Conservation (phyloP, 805 yeast species). For the Wickerhamomyces bovis region DNA sequence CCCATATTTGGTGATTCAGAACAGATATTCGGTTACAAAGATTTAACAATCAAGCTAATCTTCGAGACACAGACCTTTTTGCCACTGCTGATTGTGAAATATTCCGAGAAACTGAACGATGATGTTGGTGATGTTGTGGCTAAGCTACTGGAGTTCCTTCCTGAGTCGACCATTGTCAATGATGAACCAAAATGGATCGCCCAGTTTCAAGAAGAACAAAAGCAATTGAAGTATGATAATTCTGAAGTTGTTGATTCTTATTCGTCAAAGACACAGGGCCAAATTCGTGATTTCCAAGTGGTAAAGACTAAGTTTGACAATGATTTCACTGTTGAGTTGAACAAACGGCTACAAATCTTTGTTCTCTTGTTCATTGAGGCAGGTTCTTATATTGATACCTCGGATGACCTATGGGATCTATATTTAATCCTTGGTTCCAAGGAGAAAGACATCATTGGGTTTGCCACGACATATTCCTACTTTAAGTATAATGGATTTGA, state of each 20-base stretch:
- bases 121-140: constrained; percentile 55
- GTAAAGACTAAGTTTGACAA: constrained; percentile 37
- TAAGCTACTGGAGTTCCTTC: constrained; percentile 52
- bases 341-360: constrained; percentile 68
- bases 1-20: constrained; percentile 93
- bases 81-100: constrained; percentile 64
- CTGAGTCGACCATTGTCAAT: constrained; percentile 51
- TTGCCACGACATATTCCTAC: constrained; percentile 76
- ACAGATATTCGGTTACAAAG: constrained; percentile 77
- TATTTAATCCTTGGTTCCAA: constrained; percentile 41
- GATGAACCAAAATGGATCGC: constrained; percentile 69
- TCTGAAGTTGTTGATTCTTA: constrained; percentile 30
- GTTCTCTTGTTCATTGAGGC: constrained; percentile 88
- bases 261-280: constrained; percentile 8
- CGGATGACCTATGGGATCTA: constrained; percentile 77
- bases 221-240: constrained; percentile 30
- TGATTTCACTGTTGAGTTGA: constrained; percentile 44
- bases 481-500: constrained; percentile 62
- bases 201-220: constrained; percentile 41
- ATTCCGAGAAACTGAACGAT: constrained; percentile 42
- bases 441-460: constrained; percentile 58
- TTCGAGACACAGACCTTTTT: constrained; percentile 71
- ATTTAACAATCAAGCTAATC: constrained; percentile 56
- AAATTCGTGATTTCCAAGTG: constrained; percentile 41
- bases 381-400: constrained; percentile 77